Evolutionary conservation across 331 rosid genomes (phyloP).

Genomic region (Pyrus hybrid): DNA sequence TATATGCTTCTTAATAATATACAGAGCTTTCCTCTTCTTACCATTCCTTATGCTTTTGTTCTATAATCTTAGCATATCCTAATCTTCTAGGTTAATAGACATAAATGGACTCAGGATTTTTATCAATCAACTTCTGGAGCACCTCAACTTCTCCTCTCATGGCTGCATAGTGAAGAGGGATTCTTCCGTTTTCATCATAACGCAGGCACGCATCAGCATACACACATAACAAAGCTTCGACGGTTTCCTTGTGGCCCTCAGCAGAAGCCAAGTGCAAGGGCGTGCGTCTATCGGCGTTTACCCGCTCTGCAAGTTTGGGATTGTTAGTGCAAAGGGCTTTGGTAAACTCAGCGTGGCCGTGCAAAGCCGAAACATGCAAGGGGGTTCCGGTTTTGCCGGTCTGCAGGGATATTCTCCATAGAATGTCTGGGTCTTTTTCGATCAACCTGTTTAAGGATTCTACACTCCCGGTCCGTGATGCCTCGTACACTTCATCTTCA

Average conservation of each 20-base stretch:
- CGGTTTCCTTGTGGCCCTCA: slow-evolving; percentile 14
- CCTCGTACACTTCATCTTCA: neutral
- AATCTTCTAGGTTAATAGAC: neutral
- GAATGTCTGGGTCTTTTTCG: slow-evolving; percentile 1
- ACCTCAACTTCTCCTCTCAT: slow-evolving; percentile 10
- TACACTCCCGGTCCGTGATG: neutral
- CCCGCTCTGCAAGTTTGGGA: slow-evolving; percentile 4
- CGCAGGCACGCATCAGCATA: neutral
- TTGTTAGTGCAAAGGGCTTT: neutral
- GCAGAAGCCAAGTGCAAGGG: slow-evolving; percentile 22
- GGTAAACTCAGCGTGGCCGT: neutral
- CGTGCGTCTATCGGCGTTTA: neutral
- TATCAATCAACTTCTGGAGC: too few relatives aligned
- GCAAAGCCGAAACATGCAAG: neutral
- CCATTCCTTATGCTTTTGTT: too few relatives aligned
- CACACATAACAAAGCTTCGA: neutral
- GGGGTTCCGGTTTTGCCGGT: slow-evolving; percentile 2
- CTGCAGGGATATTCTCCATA: neutral
- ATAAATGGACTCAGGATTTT: too few relatives aligned
- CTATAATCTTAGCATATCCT: too few relatives aligned
- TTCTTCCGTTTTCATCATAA: slow-evolving; percentile 3
- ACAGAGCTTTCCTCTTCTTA: too few relatives aligned
- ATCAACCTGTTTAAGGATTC: neutral
- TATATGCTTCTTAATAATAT: too few relatives aligned
- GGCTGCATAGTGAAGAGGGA: neutral